Percentiles rank a stretch among this genome's conserved stretches.
These are phyloP conservation scores for Immersiella caudata DNA, from an alignment of 495 filamentous ascomycete genomes.

Conservation along the genomic window DNA sequence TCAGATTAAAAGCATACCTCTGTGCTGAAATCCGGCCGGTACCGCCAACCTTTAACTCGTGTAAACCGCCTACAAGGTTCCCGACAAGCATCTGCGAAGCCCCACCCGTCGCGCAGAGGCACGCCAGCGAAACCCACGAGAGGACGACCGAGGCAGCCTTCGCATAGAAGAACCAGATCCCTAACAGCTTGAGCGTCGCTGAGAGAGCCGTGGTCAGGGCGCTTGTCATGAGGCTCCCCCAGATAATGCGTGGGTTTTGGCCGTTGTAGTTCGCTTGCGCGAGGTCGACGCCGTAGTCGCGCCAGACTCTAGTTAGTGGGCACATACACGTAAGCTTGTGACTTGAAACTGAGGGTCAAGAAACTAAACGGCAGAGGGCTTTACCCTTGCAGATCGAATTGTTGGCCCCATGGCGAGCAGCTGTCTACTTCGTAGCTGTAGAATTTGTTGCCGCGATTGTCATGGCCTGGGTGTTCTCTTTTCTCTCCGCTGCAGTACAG, in stretches of 20 bases:
- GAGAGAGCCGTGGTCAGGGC: conserved; percentile 2
- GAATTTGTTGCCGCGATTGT: background rate
- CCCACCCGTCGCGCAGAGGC: background rate
- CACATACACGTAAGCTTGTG: too few species aligned
- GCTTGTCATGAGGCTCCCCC: conserved; percentile 5
- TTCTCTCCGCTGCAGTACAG: conserved; percentile 22
- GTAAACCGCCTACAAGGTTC: conserved; percentile 2
- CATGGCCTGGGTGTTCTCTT: background rate
- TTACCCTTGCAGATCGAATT: conserved; percentile 19
- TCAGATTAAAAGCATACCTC: background rate
- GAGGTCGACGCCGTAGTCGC: conserved; percentile 16
- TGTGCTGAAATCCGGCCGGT: conserved; percentile 4
- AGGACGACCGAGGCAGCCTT: background rate
- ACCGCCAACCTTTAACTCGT: background rate
- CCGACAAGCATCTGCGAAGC: background rate
- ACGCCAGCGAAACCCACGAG: background rate
- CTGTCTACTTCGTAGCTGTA: conserved; percentile 15
- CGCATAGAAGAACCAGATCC: background rate
- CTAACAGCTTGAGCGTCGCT: background rate
- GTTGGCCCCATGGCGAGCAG: conserved; percentile 19
- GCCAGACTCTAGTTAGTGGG: conserved; percentile 18
- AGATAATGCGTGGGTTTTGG: conserved; percentile 13
- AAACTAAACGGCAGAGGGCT: background rate
- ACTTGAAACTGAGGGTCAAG: background rate
- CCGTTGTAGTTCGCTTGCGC: conserved; percentile 9